phyloP scores from a whole-genome alignment of 768 basidiomycete species.

The Leccinellum luteum region DNA sequence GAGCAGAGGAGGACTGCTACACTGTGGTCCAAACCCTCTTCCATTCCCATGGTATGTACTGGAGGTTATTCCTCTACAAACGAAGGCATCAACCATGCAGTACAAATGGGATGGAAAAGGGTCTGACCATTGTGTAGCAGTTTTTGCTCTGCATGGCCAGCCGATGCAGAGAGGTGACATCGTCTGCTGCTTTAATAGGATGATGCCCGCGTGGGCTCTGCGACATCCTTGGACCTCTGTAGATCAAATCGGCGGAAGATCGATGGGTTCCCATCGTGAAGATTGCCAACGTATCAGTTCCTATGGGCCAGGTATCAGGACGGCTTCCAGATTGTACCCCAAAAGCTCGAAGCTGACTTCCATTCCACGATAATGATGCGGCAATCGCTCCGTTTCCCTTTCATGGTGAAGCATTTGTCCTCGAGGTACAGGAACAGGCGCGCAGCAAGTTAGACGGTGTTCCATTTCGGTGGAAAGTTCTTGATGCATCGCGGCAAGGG shows the following conservation, averaged over 20 bases:
- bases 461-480: conserved; percentile 1
- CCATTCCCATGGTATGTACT: conserved; percentile 51
- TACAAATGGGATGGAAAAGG: conserved; percentile 29
- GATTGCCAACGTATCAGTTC: background rate
- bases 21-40: conserved; percentile 37
- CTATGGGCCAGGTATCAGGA: background rate
- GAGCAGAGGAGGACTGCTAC: conserved; percentile 9
- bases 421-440: background rate
- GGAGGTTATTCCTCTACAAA: conserved; percentile 24
- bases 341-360: background rate
- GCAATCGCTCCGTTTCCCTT: background rate
- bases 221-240: background rate
- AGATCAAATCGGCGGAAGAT: conserved; percentile 4
- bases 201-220: background rate
- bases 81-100: conserved; percentile 26
- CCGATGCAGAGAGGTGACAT: background rate
- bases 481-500: background rate
- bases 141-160: conserved; percentile 10
- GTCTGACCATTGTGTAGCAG: conserved; percentile 29
- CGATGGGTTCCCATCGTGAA: background rate
- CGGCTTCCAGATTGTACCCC: background rate
- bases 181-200: conserved; percentile 8
- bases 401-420: conserved; percentile 6
- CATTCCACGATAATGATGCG: conserved; percentile 3
- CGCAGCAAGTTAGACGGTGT: background rate